Percentiles rank a stretch among this genome's conserved stretches.
These are phyloP conservation scores for Rhodocollybia butyracea DNA, from an alignment of 768 basidiomycete genomes.

Conservation along the genomic window DNA sequence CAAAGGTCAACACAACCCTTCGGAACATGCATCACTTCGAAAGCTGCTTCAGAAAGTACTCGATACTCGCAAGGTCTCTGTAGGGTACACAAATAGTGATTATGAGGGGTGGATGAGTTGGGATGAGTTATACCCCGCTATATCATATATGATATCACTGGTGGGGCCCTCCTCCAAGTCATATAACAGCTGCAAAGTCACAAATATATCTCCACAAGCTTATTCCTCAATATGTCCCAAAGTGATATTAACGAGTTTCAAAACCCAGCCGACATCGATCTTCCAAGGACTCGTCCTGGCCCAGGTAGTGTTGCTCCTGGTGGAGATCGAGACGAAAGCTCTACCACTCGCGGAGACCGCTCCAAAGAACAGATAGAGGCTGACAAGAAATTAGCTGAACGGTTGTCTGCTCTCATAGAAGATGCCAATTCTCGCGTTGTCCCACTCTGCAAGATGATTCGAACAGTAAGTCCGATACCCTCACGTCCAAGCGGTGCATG, in stretches of 20 bases:
- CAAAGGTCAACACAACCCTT: not conserved
- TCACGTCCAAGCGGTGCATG: not conserved
- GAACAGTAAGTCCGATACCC: conserved; percentile 28
- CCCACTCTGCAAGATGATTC: conserved; percentile 33
- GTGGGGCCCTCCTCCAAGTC: no score
- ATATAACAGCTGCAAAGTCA: no score
- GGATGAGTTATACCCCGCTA: no score
- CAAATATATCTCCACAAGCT: no score
- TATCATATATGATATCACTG: no score
- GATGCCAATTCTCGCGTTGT: conserved; percentile 27
- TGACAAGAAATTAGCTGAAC: conserved; percentile 28
- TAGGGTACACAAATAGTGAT: no score
- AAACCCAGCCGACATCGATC: not conserved
- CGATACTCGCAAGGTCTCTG: no score
- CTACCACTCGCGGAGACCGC: conserved; percentile 14
- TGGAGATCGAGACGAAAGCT: no score
- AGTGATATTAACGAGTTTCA: conserved; percentile 2
- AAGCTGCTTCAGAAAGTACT: no score
- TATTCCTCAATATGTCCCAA: conserved; percentile 8
- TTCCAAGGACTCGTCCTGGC: conserved; percentile 3
- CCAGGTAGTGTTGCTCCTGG: not conserved
- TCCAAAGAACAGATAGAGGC: conserved; percentile 20
- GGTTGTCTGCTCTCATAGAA: conserved; percentile 32
- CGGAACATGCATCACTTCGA: no score
- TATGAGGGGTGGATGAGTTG: no score